Conservation (phyloP, 2,329 filamentous ascomycete species). For the Alternaria ventricosa region DNA sequence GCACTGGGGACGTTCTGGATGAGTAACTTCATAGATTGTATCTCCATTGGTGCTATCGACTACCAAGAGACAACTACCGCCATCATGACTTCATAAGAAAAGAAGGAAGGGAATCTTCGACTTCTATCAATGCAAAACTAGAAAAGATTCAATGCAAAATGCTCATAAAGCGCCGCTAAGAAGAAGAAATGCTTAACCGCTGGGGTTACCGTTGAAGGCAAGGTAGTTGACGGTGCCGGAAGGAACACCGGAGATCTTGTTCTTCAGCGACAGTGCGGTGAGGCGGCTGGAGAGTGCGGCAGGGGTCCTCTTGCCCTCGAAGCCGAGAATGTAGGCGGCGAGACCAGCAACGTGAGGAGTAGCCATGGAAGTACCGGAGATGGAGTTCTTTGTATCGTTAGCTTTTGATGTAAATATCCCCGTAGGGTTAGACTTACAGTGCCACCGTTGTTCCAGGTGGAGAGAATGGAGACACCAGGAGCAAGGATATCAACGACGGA, state of each 20-base stretch:
- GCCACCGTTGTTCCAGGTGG: slow-evolving; percentile 55
- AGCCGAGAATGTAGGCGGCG: slow-evolving; percentile 70
- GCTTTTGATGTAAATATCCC: neutral
- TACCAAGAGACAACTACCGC: neutral
- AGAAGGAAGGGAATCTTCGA: slow-evolving; percentile 2
- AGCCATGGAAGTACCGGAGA: slow-evolving; percentile 71
- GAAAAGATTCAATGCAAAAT: neutral
- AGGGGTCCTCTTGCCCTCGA: slow-evolving; percentile 56
- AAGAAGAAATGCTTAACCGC: slow-evolving; percentile 15
- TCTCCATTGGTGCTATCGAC: slow-evolving; percentile 4
- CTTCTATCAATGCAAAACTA: neutral
- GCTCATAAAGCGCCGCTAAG: neutral
- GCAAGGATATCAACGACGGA: slow-evolving; percentile 48
- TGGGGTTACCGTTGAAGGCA: slow-evolving; percentile 61
- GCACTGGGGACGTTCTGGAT: neutral
- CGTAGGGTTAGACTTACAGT: slow-evolving; percentile 28
- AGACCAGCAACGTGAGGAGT: slow-evolving; percentile 73
- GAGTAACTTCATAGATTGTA: neutral
- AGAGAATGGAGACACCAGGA: slow-evolving; percentile 52
- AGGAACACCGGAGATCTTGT: slow-evolving; percentile 52
- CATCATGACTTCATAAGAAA: slow-evolving; percentile 12
- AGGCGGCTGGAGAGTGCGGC: slow-evolving; percentile 59
- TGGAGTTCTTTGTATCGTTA: slow-evolving; percentile 50
- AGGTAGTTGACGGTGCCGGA: slow-evolving; percentile 60
- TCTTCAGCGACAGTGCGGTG: slow-evolving; percentile 50